Evolutionary conservation across 2,329 filamentous ascomycete genomes (phyloP).

Genomic region (Cercospora sesami): DNA sequence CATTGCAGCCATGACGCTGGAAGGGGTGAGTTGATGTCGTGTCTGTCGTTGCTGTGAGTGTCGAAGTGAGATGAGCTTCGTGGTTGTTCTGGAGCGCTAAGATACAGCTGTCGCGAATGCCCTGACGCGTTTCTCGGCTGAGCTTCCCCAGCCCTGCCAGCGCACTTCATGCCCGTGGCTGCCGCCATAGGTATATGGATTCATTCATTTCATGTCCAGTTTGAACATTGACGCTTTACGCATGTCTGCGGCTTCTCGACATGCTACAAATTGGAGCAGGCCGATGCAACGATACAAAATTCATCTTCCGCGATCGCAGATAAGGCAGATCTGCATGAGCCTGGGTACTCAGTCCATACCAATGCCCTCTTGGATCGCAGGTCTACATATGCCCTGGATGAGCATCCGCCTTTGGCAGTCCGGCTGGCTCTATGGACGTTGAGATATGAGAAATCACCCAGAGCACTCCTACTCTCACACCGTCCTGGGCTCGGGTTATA

Average conservation of each 20-base stretch:
- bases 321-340: neutral
- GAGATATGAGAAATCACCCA: neutral
- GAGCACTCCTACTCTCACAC: neutral
- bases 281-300: neutral
- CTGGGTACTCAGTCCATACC: neutral
- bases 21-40: neutral
- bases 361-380: neutral
- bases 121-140: slow-evolving; percentile 13
- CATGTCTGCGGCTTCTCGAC: neutral
- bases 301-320: neutral
- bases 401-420: neutral
- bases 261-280: neutral
- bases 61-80: neutral
- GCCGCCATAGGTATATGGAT: neutral
- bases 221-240: neutral
- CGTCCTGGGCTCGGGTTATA: neutral
- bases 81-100: neutral
- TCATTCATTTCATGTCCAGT: neutral
- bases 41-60: neutral
- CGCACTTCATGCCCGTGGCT: neutral
- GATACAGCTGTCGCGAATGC: slow-evolving; percentile 14
- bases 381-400: neutral
- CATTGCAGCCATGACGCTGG: slow-evolving; percentile 26
- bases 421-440: neutral
- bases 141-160: neutral